Percentiles rank a stretch among this genome's conserved stretches.
Conservation (phyloP, 208 protist genomes). For the Wallacemonas rigidus region DNA sequence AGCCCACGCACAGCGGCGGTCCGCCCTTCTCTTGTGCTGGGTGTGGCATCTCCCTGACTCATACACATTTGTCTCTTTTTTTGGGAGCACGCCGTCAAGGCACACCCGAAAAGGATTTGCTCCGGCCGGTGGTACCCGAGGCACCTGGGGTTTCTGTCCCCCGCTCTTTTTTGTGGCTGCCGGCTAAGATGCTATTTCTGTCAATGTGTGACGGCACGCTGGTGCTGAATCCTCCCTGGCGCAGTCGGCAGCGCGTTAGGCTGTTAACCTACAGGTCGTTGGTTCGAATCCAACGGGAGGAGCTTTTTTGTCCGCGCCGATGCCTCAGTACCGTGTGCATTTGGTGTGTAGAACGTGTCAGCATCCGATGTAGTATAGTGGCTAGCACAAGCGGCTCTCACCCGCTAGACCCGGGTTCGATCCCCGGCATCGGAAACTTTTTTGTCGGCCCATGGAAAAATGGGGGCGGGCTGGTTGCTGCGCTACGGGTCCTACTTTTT, state of each 20-base stretch:
- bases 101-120: no score
- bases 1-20: no score
- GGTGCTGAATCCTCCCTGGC: constrained; percentile 82
- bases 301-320: constrained; percentile 54
- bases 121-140: constrained; percentile 14
- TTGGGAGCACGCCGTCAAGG: no score
- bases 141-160: constrained; percentile 21
- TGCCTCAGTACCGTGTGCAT: background rate
- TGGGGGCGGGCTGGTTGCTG: background rate
- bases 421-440: constrained; percentile 90
- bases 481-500: no score
- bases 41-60: no score
- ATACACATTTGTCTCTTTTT: no score
- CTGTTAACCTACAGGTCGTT: constrained; percentile 96
- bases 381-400: constrained; percentile 94
- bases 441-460: constrained; percentile 8
- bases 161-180: background rate
- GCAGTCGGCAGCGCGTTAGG: constrained; percentile 95
- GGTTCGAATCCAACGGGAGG: constrained; percentile 95
- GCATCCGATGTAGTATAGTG: constrained; percentile 92
- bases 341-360: background rate
- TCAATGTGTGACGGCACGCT: background rate
- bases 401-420: constrained; percentile 93
- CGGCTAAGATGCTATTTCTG: background rate
- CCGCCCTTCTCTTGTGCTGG: no score